Evolutionary conservation across 2,329 filamentous ascomycete genomes (phyloP).

Genomic region (Colletotrichum paranaense): DNA sequence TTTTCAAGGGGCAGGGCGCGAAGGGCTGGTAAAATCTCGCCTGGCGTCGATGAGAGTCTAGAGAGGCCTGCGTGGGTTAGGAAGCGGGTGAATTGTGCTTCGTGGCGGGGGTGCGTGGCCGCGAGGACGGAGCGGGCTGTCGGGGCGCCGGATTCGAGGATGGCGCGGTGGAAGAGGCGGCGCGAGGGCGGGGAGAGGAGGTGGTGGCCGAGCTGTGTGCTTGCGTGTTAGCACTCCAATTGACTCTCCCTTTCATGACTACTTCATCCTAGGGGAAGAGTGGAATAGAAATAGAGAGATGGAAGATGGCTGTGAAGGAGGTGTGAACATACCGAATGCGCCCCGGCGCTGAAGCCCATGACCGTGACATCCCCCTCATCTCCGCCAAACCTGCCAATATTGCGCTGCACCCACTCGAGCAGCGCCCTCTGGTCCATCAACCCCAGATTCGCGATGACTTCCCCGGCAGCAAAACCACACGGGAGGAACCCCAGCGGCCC

Average conservation of each 20-base stretch:
- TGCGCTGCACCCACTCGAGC: conserved; percentile 70
- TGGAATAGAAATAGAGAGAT: background rate
- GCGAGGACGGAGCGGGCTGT: conserved; percentile 65
- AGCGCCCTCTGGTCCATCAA: conserved; percentile 70
- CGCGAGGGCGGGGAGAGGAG: conserved; percentile 61
- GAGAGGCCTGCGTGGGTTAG: conserved; percentile 63
- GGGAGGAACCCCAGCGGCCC: conserved; percentile 77
- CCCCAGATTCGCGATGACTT: conserved; percentile 72
- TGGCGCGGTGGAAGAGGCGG: conserved; percentile 62
- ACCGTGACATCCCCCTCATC: conserved; percentile 68
- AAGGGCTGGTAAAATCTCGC: conserved; percentile 63
- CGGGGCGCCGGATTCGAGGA: conserved; percentile 68
- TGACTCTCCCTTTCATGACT: too few species aligned
- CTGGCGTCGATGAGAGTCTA: conserved; percentile 51
- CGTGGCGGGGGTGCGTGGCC: conserved; percentile 66
- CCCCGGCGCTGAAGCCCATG: conserved; percentile 71
- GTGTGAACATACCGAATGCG: conserved; percentile 62
- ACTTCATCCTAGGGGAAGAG: too few species aligned
- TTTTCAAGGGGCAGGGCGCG: conserved; percentile 52
- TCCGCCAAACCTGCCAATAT: conserved; percentile 70
- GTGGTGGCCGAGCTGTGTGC: conserved; percentile 72
- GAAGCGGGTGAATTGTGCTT: conserved; percentile 66
- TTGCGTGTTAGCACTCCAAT: background rate
- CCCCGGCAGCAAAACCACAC: conserved; percentile 61
- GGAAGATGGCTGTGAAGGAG: conserved; percentile 31